phyloP scores from a whole-genome alignment of 305 asterid genomes.

The Solanum hybrid region DNA sequence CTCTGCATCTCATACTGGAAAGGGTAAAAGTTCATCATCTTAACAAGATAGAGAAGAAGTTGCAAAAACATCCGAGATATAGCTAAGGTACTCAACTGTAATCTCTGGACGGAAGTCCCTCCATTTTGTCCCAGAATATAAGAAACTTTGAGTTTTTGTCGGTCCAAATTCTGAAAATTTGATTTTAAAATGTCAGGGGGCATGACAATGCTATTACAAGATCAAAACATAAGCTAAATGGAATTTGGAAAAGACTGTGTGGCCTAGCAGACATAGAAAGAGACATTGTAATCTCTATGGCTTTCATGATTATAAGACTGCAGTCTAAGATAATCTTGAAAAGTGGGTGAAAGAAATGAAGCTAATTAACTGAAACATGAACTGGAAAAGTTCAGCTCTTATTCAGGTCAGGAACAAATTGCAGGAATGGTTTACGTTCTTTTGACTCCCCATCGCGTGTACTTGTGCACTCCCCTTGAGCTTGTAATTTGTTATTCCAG shows the following conservation, averaged over 20 bases:
- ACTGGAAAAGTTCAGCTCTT: not conserved
- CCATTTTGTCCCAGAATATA: no score
- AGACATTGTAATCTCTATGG: not conserved
- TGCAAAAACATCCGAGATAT: no score
- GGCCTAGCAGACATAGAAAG: not conserved
- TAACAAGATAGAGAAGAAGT: no score
- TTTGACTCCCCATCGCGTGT: slow-evolving; percentile 13
- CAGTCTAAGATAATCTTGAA: not conserved
- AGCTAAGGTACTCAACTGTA: no score
- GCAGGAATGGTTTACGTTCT: slow-evolving; percentile 25
- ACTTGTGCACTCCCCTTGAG: slow-evolving; percentile 10
- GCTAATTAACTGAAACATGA: not conserved
- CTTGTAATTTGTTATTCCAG: slow-evolving; percentile 17
- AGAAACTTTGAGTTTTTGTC: slow-evolving; percentile 20
- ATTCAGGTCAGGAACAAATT: not conserved
- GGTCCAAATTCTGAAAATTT: slow-evolving; percentile 28
- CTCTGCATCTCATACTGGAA: no score
- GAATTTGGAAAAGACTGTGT: not conserved
- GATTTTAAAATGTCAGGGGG: not conserved
- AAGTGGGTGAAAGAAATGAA: not conserved
- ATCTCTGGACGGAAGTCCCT: no score
- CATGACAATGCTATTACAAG: not conserved
- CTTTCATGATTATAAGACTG: not conserved
- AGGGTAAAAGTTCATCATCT: no score
- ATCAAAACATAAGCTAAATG: not conserved